These are phyloP conservation scores for Sporisorium sorghi DNA, from an alignment of 1,284 basidiomycete species.

Conservation along the genomic window DNA sequence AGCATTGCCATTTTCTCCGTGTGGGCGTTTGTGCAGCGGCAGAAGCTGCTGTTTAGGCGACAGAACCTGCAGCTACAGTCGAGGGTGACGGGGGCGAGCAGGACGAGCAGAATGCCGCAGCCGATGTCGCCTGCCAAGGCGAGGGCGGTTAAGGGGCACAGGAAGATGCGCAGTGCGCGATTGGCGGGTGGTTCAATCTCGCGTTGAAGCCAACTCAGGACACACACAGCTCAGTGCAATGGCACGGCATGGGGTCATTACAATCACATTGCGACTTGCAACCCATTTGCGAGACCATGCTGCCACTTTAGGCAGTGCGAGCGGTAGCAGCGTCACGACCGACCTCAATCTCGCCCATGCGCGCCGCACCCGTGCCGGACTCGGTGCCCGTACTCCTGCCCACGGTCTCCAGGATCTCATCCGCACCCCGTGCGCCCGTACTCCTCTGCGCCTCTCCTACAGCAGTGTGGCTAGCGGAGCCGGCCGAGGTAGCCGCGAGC, in stretches of 20 bases:
- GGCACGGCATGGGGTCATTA: too few relatives aligned
- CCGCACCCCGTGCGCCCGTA: conserved; percentile 13
- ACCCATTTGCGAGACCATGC: too few relatives aligned
- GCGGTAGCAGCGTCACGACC: conserved; percentile 28
- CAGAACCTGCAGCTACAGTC: conserved; percentile 28
- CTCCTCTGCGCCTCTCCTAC: conserved; percentile 1
- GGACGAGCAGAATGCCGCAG: too few relatives aligned
- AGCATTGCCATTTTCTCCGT: conserved; percentile 35
- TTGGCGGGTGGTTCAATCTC: background rate
- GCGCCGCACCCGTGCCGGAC: conserved; percentile 26
- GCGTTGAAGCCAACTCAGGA: background rate
- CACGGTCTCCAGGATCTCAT: conserved; percentile 26
- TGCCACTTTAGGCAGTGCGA: conserved; percentile 10
- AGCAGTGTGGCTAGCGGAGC: conserved; percentile 6
- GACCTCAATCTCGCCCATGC: conserved; percentile 23
- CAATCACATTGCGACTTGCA: too few relatives aligned
- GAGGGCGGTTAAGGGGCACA: too few relatives aligned
- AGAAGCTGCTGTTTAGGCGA: conserved; percentile 33
- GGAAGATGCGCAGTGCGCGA: conserved; percentile 27
- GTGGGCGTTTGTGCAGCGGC: conserved; percentile 38
- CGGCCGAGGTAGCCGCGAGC: conserved; percentile 26
- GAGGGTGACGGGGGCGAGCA: conserved; percentile 34
- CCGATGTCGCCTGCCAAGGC: too few relatives aligned
- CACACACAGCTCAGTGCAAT: too few relatives aligned
- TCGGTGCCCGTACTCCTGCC: conserved; percentile 33